A percentile compares a stretch with the other conserved stretches of the same genome.
phyloP scores from a whole-genome alignment of 306 rosid genomes.

The Malus sylvestris region DNA sequence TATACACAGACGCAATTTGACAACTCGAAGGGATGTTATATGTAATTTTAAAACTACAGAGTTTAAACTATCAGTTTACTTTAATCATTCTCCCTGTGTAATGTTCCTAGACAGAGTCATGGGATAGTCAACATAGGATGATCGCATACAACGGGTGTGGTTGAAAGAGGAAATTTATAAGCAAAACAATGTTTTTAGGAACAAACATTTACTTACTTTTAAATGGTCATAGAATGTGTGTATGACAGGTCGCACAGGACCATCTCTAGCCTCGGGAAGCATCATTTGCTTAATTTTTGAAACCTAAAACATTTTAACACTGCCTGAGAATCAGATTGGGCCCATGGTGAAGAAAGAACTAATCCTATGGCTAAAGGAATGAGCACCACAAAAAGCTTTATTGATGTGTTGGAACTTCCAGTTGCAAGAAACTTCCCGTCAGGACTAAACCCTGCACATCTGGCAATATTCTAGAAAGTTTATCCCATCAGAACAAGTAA shows the following conservation, averaged over 20 bases:
- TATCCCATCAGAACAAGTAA: slow-evolving; percentile 37
- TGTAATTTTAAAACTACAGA: background rate
- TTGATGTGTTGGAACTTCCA: slow-evolving; percentile 89
- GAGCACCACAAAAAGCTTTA: slow-evolving; percentile 85
- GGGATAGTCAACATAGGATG: background rate
- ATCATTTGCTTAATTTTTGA: slow-evolving; percentile 81
- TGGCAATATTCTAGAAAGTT: slow-evolving; percentile 81
- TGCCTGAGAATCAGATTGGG: slow-evolving; percentile 10
- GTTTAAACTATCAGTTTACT: background rate
- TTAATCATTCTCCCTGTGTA: background rate
- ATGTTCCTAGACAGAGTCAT: background rate
- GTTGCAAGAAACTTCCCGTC: slow-evolving; percentile 88
- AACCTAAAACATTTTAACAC: slow-evolving; percentile 47
- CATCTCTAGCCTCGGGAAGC: slow-evolving; percentile 76
- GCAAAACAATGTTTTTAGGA: background rate
- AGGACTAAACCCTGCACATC: slow-evolving; percentile 90
- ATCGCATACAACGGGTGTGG: background rate
- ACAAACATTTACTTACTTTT: slow-evolving; percentile 35
- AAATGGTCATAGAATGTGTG: slow-evolving; percentile 78
- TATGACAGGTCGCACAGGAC: slow-evolving; percentile 73
- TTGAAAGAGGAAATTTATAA: background rate
- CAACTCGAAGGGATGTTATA: background rate
- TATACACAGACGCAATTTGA: too few relatives aligned
- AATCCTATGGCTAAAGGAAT: slow-evolving; percentile 1
- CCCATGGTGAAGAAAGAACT: slow-evolving; percentile 6